Evolutionary conservation across 2,329 filamentous ascomycete genomes (phyloP).

Genomic region (Claviceps paspali): DNA sequence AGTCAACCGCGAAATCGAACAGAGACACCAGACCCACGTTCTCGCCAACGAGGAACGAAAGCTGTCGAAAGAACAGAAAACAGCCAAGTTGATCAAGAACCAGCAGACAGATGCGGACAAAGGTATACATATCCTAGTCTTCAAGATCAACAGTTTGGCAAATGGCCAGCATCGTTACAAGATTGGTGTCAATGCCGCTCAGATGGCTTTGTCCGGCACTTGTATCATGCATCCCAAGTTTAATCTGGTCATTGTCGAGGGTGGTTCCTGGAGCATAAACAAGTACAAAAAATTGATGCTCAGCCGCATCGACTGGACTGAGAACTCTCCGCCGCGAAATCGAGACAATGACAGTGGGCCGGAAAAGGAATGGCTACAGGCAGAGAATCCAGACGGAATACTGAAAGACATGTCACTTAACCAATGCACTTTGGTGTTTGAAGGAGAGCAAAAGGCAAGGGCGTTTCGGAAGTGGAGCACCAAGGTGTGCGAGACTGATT

Average conservation of each 20-base stretch:
- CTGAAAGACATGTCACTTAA: constrained; percentile 73
- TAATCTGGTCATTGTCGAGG: constrained; percentile 82
- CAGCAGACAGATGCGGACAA: constrained; percentile 80
- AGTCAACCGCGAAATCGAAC: constrained; percentile 83
- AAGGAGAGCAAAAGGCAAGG: constrained; percentile 70
- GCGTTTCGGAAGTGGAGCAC: constrained; percentile 79
- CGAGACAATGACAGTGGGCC: constrained; percentile 45
- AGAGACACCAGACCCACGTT: constrained; percentile 67
- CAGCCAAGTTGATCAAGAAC: constrained; percentile 68
- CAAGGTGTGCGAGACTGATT: constrained; percentile 84
- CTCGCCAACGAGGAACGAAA: constrained; percentile 69
- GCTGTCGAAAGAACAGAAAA: constrained; percentile 72
- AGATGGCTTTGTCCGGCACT: constrained; percentile 73
- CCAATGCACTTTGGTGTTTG: constrained; percentile 72
- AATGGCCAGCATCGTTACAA: constrained; percentile 92
- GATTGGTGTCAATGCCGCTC: constrained; percentile 81
- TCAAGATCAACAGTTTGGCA: constrained; percentile 75
- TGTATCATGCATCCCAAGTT: constrained; percentile 83
- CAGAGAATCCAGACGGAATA: constrained; percentile 62
- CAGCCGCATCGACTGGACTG: constrained; percentile 86
- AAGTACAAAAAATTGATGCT: constrained; percentile 89
- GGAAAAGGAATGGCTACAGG: constrained; percentile 60
- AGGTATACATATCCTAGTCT: constrained; percentile 74
- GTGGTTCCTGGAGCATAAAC: constrained; percentile 66
- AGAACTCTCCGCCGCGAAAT: constrained; percentile 58